Evolutionary conservation across 768 basidiomycete genomes (phyloP).

Genomic region (Panaeolus cyanescens): DNA sequence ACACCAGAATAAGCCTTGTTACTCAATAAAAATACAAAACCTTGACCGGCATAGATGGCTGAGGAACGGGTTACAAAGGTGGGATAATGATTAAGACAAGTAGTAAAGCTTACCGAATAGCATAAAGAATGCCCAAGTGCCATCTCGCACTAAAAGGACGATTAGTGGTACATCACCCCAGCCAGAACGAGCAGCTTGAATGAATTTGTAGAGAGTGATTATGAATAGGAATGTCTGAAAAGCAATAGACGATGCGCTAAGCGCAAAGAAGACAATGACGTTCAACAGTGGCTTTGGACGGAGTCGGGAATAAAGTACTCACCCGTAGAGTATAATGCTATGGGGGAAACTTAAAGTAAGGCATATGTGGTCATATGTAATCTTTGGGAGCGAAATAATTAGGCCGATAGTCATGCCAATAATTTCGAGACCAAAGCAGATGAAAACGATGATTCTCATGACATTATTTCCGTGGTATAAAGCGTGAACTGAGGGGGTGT

Average conservation of each 20-base stretch:
- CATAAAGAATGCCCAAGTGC: slow-evolving; percentile 42
- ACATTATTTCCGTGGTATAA: slow-evolving; percentile 37
- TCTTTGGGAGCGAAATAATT: slow-evolving; percentile 27
- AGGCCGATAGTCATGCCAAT: slow-evolving; percentile 30
- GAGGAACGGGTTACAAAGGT: not conserved
- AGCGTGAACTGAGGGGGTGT: slow-evolving; percentile 31
- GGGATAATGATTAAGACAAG: not conserved
- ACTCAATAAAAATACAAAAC: slow-evolving; percentile 23
- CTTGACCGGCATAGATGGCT: slow-evolving; percentile 29
- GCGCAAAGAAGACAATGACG: not conserved
- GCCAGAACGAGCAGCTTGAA: slow-evolving; percentile 31
- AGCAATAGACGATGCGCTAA: slow-evolving; percentile 28
- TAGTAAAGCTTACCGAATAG: slow-evolving; percentile 34
- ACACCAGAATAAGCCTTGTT: slow-evolving; percentile 28
- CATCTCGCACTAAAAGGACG: slow-evolving; percentile 44
- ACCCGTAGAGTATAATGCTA: slow-evolving; percentile 34
- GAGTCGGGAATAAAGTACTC: slow-evolving; percentile 1
- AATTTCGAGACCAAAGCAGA: slow-evolving; percentile 30
- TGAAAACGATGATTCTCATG: slow-evolving; percentile 26
- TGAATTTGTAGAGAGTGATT: slow-evolving; percentile 39
- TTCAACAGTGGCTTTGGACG: not conserved
- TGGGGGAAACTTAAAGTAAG: slow-evolving; percentile 26
- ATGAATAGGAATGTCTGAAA: slow-evolving; percentile 42
- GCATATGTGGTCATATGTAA: slow-evolving; percentile 35
- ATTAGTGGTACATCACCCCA: slow-evolving; percentile 45